Conservation (phyloP, 768 basidiomycete genomes). For the Pulveroboletus frians region DNA sequence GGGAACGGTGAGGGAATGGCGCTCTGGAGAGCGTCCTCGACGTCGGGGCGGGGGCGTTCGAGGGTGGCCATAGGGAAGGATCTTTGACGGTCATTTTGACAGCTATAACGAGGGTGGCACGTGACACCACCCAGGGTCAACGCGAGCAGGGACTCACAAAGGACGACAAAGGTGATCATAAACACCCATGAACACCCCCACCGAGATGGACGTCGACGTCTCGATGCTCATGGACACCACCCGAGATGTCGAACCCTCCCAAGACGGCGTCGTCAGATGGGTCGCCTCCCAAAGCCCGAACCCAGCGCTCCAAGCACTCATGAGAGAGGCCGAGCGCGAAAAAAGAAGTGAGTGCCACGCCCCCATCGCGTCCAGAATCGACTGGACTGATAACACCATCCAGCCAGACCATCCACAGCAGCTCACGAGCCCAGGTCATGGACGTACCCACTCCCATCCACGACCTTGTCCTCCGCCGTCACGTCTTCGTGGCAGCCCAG, state of each 20-base stretch:
- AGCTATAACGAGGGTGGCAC: constrained; percentile 7
- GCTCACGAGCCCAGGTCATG: constrained; percentile 9
- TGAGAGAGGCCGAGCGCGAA: constrained; percentile 26
- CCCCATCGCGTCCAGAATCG: not conserved
- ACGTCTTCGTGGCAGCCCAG: constrained; percentile 10
- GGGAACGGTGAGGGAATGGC: constrained; percentile 24
- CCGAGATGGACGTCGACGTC: not conserved
- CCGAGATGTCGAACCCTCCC: constrained; percentile 5
- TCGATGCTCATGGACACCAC: constrained; percentile 13
- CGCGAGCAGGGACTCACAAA: too few relatives aligned
- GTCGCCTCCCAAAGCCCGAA: constrained; percentile 23
- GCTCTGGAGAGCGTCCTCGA: constrained; percentile 1
- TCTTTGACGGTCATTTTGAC: not conserved
- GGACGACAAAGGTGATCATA: not conserved
- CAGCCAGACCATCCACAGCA: constrained; percentile 17
- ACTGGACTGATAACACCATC: not conserved
- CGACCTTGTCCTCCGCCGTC: constrained; percentile 2
- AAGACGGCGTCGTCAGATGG: constrained; percentile 20
- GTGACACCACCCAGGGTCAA: constrained; percentile 20
- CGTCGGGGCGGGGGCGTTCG: constrained; percentile 5
- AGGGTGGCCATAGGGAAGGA: constrained; percentile 29
- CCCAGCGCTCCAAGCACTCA: constrained; percentile 22
- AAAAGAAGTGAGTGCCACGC: constrained; percentile 15
- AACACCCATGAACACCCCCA: not conserved
- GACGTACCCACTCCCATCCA: constrained; percentile 12